Evolutionary conservation across 441 rosid genomes (phyloP).

Genomic region (Populus hybrid): DNA sequence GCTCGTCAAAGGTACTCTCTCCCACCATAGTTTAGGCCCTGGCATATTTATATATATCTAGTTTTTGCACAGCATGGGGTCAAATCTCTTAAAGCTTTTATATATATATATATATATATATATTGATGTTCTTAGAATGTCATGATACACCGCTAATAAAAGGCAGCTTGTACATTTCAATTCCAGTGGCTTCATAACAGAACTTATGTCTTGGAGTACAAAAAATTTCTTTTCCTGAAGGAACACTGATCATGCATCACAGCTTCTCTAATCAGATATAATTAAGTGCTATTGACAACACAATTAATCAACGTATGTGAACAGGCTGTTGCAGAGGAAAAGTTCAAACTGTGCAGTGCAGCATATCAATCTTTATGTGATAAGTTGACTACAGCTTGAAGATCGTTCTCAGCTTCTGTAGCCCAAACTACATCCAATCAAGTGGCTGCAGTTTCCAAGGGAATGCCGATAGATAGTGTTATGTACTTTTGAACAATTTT

Average conservation of each 20-base stretch:
- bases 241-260: neutral
- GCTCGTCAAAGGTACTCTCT: slow-evolving; percentile 70
- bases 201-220: no score
- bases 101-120: no score
- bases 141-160: neutral
- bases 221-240: neutral
- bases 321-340: slow-evolving; percentile 88
- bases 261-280: neutral
- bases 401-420: neutral
- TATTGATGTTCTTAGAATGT: neutral
- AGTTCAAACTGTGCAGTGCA: slow-evolving; percentile 88
- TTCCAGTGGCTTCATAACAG: no score
- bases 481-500: no score
- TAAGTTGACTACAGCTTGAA: slow-evolving; percentile 53
- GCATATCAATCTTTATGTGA: slow-evolving; percentile 84
- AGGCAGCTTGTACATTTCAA: no score
- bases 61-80: no score
- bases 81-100: no score
- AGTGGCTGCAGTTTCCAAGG: neutral
- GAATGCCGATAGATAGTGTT: neutral
- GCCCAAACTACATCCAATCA: neutral
- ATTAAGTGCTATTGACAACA: neutral
- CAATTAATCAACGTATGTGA: slow-evolving; percentile 12
- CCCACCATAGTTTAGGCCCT: slow-evolving; percentile 4
- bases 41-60: no score